Evolutionary conservation across 805 yeast genomes (phyloP).

Genomic region (Kregervanrija pseudodelftensis): DNA sequence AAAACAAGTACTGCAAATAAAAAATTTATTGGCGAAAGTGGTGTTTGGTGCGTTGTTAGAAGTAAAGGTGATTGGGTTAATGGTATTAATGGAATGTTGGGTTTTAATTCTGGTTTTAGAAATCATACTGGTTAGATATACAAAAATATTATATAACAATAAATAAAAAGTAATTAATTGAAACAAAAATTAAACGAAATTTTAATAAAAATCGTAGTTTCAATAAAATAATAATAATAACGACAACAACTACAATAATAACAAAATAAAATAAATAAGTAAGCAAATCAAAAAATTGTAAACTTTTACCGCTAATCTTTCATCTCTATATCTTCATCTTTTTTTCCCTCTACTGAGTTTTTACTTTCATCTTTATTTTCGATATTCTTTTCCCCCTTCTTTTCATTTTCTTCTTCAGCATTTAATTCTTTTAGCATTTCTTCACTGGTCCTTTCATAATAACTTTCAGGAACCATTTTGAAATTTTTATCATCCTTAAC

Average conservation of each 20-base stretch:
- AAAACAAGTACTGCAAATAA: neutral
- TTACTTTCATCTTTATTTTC: neutral
- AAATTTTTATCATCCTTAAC: constrained; percentile 14
- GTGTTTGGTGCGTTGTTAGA: constrained; percentile 84
- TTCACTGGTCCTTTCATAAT: constrained; percentile 22
- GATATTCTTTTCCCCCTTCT: neutral
- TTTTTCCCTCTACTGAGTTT: neutral
- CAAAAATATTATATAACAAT: neutral
- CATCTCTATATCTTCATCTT: constrained; percentile 2
- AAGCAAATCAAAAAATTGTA: neutral
- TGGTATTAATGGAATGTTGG: constrained; percentile 80
- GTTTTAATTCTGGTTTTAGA: constrained; percentile 81
- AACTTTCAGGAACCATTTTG: constrained; percentile 17
- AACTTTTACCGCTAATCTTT: neutral
- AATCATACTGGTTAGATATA: neutral
- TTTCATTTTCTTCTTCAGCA: neutral
- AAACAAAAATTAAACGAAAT: neutral
- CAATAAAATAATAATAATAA: neutral
- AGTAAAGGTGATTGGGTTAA: constrained; percentile 86
- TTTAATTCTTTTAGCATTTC: constrained; percentile 23
- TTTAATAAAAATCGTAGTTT: too few relatives aligned
- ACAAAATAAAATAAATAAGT: neutral
- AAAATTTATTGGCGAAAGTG: constrained; percentile 30
- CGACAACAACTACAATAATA: neutral
- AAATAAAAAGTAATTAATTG: neutral